Percentiles rank a stretch among this genome's conserved stretches.
phyloP scores from a whole-genome alignment of 805 yeast genomes.

The Pichia rugopelliculosa region DNA sequence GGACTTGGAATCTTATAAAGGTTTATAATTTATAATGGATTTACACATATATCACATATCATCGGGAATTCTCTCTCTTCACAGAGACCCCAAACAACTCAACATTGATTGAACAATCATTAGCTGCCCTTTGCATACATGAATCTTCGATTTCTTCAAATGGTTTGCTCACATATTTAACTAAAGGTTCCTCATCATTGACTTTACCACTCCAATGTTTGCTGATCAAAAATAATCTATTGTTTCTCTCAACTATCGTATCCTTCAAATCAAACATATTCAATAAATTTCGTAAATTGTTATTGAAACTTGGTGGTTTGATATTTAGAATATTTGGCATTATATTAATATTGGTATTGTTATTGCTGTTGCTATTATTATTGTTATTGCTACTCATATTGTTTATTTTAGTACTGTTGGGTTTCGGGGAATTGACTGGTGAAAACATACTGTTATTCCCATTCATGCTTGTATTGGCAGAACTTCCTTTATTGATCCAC shows the following conservation, averaged over 20 bases:
- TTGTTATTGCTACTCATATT: slow-evolving; percentile 6
- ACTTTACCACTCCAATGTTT: slow-evolving; percentile 15
- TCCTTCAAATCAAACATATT: slow-evolving; percentile 20
- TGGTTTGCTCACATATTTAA: slow-evolving; percentile 36
- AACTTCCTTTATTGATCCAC: neutral
- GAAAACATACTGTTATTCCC: slow-evolving; percentile 19
- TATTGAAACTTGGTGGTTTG: slow-evolving; percentile 28
- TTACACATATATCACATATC: neutral
- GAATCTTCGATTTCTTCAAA: slow-evolving; percentile 57
- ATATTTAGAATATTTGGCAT: slow-evolving; percentile 22
- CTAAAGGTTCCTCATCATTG: slow-evolving; percentile 16
- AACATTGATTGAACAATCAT: slow-evolving; percentile 49
- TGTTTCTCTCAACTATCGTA: slow-evolving; percentile 18
- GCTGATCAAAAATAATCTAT: slow-evolving; percentile 17
- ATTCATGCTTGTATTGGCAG: slow-evolving; percentile 17
- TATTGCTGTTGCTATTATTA: slow-evolving; percentile 5
- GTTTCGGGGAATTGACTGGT: slow-evolving; percentile 13
- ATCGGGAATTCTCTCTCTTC: slow-evolving; percentile 38
- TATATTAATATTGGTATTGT: neutral
- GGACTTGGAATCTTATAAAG: too few species aligned
- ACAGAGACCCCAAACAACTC: slow-evolving; percentile 46
- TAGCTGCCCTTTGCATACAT: slow-evolving; percentile 36
- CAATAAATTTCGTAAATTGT: slow-evolving; percentile 22
- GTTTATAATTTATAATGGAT: too few species aligned
- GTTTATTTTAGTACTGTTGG: neutral